phyloP scores from a whole-genome alignment of 1,284 basidiomycete species.

The Volvariella volvacea region DNA sequence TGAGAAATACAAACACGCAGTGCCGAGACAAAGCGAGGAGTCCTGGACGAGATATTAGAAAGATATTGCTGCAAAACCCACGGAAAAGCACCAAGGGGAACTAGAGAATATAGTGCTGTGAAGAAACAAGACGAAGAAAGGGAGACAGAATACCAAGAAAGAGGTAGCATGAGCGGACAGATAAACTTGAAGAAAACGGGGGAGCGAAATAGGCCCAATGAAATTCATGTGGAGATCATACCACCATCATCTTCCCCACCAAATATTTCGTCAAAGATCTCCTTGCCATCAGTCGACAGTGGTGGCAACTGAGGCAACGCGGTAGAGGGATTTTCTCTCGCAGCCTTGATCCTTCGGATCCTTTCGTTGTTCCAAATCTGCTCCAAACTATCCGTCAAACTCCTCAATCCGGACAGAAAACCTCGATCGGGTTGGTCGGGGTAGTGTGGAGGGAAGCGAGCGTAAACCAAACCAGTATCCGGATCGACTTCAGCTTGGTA shows the following conservation, averaged over 20 bases:
- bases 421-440: conserved; percentile 88
- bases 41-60: conserved; percentile 10
- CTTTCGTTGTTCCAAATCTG: conserved; percentile 84
- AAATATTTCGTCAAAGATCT: conserved; percentile 73
- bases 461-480: conserved; percentile 73
- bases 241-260: conserved; percentile 60
- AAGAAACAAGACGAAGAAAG: conserved; percentile 6
- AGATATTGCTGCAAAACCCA: conserved; percentile 5
- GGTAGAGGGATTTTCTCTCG: conserved; percentile 49
- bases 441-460: conserved; percentile 89
- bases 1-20: background rate
- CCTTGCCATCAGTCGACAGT: conserved; percentile 61
- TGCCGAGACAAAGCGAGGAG: background rate
- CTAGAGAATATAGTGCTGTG: conserved; percentile 7
- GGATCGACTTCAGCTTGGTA: conserved; percentile 79
- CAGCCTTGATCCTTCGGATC: conserved; percentile 54
- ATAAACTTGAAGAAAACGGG: background rate
- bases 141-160: background rate
- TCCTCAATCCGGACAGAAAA: conserved; percentile 89
- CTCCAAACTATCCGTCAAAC: conserved; percentile 67
- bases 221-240: conserved; percentile 61
- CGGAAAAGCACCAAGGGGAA: background rate
- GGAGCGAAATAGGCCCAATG: background rate
- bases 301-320: conserved; percentile 49
- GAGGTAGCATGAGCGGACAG: background rate